Conservation (phyloP, 768 basidiomycete species). For the Pulveroboletus sp. region DNA sequence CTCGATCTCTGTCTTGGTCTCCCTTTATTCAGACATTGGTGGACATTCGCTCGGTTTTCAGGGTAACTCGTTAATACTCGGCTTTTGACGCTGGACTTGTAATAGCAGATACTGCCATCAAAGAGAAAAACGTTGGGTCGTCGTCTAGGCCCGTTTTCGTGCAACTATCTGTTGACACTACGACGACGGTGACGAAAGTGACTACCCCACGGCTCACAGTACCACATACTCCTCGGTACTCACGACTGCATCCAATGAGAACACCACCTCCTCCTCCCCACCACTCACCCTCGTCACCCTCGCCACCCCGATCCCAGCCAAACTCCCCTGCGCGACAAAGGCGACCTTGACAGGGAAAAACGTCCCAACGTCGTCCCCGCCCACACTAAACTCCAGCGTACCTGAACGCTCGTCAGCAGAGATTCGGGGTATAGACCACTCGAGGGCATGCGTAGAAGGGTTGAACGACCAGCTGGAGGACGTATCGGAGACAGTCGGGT, state of each 20-base stretch:
- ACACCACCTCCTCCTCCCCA: constrained; percentile 47
- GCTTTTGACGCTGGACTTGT: background rate
- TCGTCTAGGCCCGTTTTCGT: background rate
- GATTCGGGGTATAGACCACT: constrained; percentile 78
- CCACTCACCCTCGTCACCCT: constrained; percentile 50
- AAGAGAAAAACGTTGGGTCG: no score
- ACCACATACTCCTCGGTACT: constrained; percentile 55
- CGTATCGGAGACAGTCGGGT: constrained; percentile 70
- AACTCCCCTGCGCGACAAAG: constrained; percentile 76
- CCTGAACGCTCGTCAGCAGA: constrained; percentile 64
- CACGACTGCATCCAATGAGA: constrained; percentile 53
- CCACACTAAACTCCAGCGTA: constrained; percentile 85
- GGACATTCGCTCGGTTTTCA: background rate
- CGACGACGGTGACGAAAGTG: background rate
- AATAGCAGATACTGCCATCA: no score
- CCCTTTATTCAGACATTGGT: background rate
- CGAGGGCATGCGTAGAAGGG: constrained; percentile 70
- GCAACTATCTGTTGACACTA: background rate
- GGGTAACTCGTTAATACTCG: no score
- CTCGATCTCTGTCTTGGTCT: background rate
- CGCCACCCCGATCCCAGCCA: constrained; percentile 70
- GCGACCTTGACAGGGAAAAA: constrained; percentile 91
- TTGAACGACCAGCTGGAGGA: constrained; percentile 79
- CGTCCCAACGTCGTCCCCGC: constrained; percentile 72
- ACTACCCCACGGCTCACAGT: constrained; percentile 26